phyloP scores from a whole-genome alignment of 148 eudicot genomes.

The Dysphania ambrosioides region DNA sequence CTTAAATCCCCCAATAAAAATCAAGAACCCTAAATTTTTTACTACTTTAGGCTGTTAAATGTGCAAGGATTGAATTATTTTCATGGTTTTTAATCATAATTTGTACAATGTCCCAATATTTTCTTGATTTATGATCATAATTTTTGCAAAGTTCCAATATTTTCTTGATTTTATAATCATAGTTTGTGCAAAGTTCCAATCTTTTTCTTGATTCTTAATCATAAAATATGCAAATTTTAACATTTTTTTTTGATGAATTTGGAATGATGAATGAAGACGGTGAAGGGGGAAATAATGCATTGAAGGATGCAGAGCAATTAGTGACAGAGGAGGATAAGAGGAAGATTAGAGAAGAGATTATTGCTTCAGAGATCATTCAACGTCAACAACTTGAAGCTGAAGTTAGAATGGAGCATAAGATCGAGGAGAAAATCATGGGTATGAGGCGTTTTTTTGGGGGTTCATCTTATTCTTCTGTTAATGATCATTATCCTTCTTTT shows the following conservation, averaged over 20 bases:
- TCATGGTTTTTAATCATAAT: neutral
- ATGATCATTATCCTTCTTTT: slow-evolving; percentile 11
- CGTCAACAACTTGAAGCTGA: slow-evolving; percentile 17
- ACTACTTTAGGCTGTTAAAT: neutral
- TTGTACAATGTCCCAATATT: slow-evolving; percentile 14
- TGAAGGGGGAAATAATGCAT: neutral
- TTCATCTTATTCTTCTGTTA: too few relatives aligned
- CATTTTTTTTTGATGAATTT: slow-evolving; percentile 5
- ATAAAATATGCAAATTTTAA: neutral
- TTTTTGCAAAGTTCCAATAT: too few relatives aligned
- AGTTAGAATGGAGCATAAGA: slow-evolving; percentile 20
- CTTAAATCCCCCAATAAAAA: too few relatives aligned
- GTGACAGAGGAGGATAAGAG: slow-evolving; percentile 16
- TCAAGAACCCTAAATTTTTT: too few relatives aligned
- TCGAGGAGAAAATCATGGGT: slow-evolving; percentile 24
- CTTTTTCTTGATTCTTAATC: neutral
- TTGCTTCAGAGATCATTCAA: slow-evolving; percentile 3
- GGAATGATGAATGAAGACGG: neutral
- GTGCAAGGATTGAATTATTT: slow-evolving; percentile 15
- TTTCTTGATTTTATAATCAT: too few relatives aligned
- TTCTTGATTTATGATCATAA: neutral
- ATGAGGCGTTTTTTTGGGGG: slow-evolving; percentile 7
- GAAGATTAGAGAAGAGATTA: slow-evolving; percentile 19
- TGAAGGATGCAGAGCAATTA: slow-evolving; percentile 9
- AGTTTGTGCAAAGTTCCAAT: slow-evolving; percentile 6